A percentile compares a stretch with the other conserved stretches of the same genome.
Evolutionary conservation across 1,284 basidiomycete genomes (phyloP).

Genomic region (Ceratobasidium sp.): DNA sequence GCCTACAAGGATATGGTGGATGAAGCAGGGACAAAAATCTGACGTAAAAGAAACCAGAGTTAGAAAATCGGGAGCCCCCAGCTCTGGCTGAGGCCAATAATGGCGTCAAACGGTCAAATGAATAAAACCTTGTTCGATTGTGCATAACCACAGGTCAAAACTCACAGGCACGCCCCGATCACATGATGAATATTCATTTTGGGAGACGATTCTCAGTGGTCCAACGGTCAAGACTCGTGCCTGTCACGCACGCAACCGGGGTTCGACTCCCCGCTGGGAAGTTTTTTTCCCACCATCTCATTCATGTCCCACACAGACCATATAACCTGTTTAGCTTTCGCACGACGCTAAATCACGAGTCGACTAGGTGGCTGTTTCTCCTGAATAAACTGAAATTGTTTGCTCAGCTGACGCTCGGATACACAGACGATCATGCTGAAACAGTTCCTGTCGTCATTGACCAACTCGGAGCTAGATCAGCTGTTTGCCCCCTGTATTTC

Average conservation of each 20-base stretch:
- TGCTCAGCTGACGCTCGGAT: not conserved
- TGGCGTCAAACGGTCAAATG: not conserved
- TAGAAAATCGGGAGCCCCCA: too few species aligned
- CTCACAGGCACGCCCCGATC: not conserved
- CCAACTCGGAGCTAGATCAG: constrained; percentile 1
- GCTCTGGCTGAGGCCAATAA: not conserved
- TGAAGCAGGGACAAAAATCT: too few species aligned
- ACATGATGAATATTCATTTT: too few species aligned
- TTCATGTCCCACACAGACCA: too few species aligned
- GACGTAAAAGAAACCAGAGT: too few species aligned
- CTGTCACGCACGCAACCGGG: constrained; percentile 30
- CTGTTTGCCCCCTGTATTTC: not conserved
- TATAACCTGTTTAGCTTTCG: not conserved
- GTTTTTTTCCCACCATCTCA: not conserved
- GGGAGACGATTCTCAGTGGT: constrained; percentile 33
- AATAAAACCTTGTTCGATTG: not conserved
- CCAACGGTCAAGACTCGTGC: constrained; percentile 25
- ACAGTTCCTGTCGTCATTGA: not conserved
- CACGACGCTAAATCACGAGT: not conserved
- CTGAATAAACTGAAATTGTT: not conserved
- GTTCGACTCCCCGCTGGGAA: constrained; percentile 36
- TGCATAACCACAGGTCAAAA: not conserved
- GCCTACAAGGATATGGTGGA: too few species aligned
- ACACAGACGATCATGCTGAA: not conserved
- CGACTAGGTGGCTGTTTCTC: not conserved